Evolutionary conservation across 805 yeast genomes (phyloP), one percentile per base, ranked within the genome.

Genomic region (Metschnikowia continentalis): DNA sequence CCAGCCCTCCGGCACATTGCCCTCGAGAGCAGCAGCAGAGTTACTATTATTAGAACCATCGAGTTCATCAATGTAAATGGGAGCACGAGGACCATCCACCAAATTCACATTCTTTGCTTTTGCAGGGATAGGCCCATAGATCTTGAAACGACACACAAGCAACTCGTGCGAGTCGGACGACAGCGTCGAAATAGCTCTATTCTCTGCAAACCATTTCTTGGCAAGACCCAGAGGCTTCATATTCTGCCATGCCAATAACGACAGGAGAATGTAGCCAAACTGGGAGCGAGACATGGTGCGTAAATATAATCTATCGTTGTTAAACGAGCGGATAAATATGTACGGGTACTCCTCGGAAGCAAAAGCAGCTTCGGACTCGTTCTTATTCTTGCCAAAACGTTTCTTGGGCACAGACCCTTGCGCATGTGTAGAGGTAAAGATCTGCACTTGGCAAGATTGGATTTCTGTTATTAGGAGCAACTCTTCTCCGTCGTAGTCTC

Each of bases 61-160:
- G 37, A 26, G 45, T 32, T 55, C 52, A 50, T 49, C 52, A 33
- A 51, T 48, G 48, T 65, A 64, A 6, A 61, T 51, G 2, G 77
- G 78, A 17, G 74, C 77, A 42, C 58, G 65, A 1, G 72, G 71
- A 6, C 76, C 76, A 5, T 57, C 54, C 13, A 71, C 71, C 30
- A 72, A 56, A 37, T 69, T 68, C 15, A 76, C 58, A 53, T 68
- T 73, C 50, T 70, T 71, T 42, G 67, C 56, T 32, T 69, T 69
- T n/a, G 64, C 47, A 5, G 82, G 80, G 13, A 80, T 57, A 3
- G 88, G 88, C 0, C 88, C 90, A 65, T 68, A 86, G 1, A 86
- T 74, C 61, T 80, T 81, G 59, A 86, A 81, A 37, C 86, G 75
- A 50, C 89, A 83, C 17, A 83, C 85, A 46, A 85, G 66, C 13